Conservation (phyloP, 768 basidiomycete genomes). For the Psilocybe cyanescens region DNA sequence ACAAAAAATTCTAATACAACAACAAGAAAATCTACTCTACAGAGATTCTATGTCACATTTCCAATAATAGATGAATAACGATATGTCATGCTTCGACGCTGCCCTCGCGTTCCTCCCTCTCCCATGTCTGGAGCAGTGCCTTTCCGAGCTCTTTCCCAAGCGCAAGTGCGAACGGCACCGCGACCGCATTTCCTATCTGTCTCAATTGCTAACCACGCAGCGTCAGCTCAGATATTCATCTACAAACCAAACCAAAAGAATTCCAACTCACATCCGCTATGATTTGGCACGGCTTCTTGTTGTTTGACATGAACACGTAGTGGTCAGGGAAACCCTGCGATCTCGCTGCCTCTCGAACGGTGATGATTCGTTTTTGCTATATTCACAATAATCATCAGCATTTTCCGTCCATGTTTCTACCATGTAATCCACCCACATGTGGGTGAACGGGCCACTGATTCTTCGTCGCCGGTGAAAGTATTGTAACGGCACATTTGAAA, state of each 20-base stretch:
- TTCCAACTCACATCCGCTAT: conserved; percentile 54
- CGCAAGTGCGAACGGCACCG: conserved; percentile 68
- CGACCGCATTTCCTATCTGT: conserved; percentile 84
- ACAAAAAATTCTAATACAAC: neutral
- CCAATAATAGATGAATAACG: conserved; percentile 3
- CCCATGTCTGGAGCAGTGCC: conserved; percentile 51
- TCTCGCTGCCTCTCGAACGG: conserved; percentile 69
- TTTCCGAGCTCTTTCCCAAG: conserved; percentile 54
- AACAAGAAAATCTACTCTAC: neutral
- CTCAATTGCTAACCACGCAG: conserved; percentile 57
- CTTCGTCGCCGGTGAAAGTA: conserved; percentile 53
- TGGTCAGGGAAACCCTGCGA: conserved; percentile 80
- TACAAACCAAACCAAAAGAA: neutral
- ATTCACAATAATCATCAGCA: neutral
- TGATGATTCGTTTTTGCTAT: conserved; percentile 75
- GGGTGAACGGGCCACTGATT: conserved; percentile 48
- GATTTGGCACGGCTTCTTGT: conserved; percentile 34
- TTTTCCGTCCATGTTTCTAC: neutral
- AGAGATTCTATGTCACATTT: neutral
- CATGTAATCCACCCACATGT: conserved; percentile 25
- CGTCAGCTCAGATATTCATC: conserved; percentile 1
- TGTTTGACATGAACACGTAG: conserved; percentile 61
- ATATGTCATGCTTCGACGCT: conserved; percentile 43
- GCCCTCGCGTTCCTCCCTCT: conserved; percentile 41
- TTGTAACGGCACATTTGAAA: conserved; percentile 71